These are phyloP conservation scores for Trypanosoma conorhini DNA, from an alignment of 208 protist genomes.

Conservation along the genomic window DNA sequence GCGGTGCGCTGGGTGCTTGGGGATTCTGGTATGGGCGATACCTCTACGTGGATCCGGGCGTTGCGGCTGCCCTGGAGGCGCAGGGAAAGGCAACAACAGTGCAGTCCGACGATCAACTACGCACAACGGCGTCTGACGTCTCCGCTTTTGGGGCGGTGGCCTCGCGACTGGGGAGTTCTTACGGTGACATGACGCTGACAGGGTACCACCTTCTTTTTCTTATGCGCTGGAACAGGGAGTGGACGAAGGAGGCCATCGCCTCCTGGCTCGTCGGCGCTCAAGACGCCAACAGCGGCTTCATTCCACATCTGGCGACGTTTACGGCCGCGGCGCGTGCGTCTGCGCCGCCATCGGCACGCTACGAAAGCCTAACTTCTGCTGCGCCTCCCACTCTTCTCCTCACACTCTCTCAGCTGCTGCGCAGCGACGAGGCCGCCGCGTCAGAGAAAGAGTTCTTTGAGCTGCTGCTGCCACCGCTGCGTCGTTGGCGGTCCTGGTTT, in stretches of 20 bases:
- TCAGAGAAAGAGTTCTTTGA: slow-evolving; percentile 57
- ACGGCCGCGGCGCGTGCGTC: slow-evolving; percentile 37
- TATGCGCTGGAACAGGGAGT: slow-evolving; percentile 77
- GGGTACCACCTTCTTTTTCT: slow-evolving; percentile 75
- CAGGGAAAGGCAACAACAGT: slow-evolving; percentile 25
- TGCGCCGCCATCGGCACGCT: slow-evolving; percentile 36
- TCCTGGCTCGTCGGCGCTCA: slow-evolving; percentile 75
- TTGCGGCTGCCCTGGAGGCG: slow-evolving; percentile 53
- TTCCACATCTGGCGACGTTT: slow-evolving; percentile 58
- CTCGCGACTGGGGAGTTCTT: slow-evolving; percentile 70
- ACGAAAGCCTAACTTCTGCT: slow-evolving; percentile 56
- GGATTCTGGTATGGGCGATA: slow-evolving; percentile 55
- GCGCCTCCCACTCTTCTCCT: slow-evolving; percentile 70
- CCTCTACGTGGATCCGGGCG: slow-evolving; percentile 27
- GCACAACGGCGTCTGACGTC: slow-evolving; percentile 25
- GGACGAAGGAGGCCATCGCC: slow-evolving; percentile 70
- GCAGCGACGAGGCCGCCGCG: slow-evolving; percentile 33
- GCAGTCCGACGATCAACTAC: slow-evolving; percentile 25
- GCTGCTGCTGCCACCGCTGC: slow-evolving; percentile 49
- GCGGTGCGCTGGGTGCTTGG: slow-evolving; percentile 65
- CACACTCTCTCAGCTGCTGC: slow-evolving; percentile 58
- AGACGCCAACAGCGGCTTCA: slow-evolving; percentile 62
- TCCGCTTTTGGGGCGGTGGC: slow-evolving; percentile 48
- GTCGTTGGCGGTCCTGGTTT: slow-evolving; percentile 71
- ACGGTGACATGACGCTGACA: slow-evolving; percentile 55